phyloP scores from a whole-genome alignment of 2,329 filamentous ascomycete species.

The Epichloe amarillans region DNA sequence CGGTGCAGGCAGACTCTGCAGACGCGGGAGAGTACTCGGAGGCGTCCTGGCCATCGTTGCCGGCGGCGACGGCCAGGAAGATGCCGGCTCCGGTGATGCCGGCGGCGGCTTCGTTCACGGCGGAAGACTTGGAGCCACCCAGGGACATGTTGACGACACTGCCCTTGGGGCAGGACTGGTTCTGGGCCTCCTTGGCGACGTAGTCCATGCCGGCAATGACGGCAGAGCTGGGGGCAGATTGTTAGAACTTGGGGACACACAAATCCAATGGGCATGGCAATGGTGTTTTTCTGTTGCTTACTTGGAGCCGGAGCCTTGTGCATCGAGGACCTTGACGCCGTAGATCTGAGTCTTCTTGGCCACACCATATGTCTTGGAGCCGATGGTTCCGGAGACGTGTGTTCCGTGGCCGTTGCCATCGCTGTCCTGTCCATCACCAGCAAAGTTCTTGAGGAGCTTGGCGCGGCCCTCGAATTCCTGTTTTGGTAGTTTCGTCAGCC shows the following conservation, averaged over 20 bases:
- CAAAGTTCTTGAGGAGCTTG: constrained; percentile 24
- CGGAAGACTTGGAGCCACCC: constrained; percentile 29
- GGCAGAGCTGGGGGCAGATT: constrained; percentile 16
- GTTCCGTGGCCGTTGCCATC: constrained; percentile 35
- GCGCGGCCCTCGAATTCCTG: constrained; percentile 30
- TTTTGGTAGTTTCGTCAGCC: background rate
- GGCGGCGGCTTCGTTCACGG: constrained; percentile 35
- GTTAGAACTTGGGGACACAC: too few species aligned
- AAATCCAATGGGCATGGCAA: too few species aligned
- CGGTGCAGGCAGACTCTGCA: constrained; percentile 32
- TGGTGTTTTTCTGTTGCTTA: constrained; percentile 16
- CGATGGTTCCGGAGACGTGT: constrained; percentile 33
- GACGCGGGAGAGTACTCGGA: constrained; percentile 31
- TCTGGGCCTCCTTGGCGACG: constrained; percentile 21
- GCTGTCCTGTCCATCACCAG: constrained; percentile 18
- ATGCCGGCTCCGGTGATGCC: constrained; percentile 29
- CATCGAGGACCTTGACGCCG: constrained; percentile 32
- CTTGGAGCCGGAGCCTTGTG: constrained; percentile 22
- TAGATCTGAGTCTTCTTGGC: constrained; percentile 30
- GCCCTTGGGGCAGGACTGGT: constrained; percentile 26
- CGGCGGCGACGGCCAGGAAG: constrained; percentile 42
- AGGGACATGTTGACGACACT: constrained; percentile 42
- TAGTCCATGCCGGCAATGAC: constrained; percentile 32
- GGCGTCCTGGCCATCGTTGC: constrained; percentile 33
- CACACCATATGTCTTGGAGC: constrained; percentile 28